Base-by-base conservation (phyloP, 495 filamentous ascomycete genomes). In the Talaromyces ruber region DNA sequence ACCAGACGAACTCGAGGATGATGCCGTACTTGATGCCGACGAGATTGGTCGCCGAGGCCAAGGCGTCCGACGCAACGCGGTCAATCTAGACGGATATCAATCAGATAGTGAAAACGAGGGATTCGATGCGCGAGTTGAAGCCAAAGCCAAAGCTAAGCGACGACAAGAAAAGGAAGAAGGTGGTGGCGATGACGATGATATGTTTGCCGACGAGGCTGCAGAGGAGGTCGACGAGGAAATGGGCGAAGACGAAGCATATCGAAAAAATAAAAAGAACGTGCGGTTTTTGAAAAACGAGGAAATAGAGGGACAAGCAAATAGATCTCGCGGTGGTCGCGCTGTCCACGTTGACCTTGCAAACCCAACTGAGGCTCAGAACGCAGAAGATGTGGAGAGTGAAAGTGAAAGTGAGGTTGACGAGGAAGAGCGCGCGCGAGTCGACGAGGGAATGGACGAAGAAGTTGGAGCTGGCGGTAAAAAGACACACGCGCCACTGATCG, bases 51-150 rank as follows among this genome's bases (percentile, higher is more conserved):
- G 85, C n/a, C 80, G 86, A 16, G 88, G 86, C 0, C 80, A 85
- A 39, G 85, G 87, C 51, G 86, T 88, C 0, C 96, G 96, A 67
- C 91, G 94, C 61, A 89, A 91, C 66, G 94, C 92, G 2, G 86
- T 98, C 32, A 96, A 97, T 64, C 85, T 98, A 29, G 94, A 98
- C 67, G 94, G 95, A 3, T 98, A 98, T 75, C 93, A 97, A 59
- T 93, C 88, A 0, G 94, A 99, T 72, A 94, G 89, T 30, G 93
- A 93, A 8, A 92, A 92, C 60, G 94, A 98, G 65, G 91, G 89
- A 22, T 95, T 96, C 71, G 82, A 91, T 62, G 87, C 80, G 39
- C 79, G 87, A 29, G 85, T 83, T 0, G 84, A 87, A 54, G 81
- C 78, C 12, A 81, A 83, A 62, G 80, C 81, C 11, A 81, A 84